Evolutionary conservation across 2,329 filamentous ascomycete species (phyloP), one percentile per base, ranked within the genome.

Genomic region (Emmonsiellopsis sp.): DNA sequence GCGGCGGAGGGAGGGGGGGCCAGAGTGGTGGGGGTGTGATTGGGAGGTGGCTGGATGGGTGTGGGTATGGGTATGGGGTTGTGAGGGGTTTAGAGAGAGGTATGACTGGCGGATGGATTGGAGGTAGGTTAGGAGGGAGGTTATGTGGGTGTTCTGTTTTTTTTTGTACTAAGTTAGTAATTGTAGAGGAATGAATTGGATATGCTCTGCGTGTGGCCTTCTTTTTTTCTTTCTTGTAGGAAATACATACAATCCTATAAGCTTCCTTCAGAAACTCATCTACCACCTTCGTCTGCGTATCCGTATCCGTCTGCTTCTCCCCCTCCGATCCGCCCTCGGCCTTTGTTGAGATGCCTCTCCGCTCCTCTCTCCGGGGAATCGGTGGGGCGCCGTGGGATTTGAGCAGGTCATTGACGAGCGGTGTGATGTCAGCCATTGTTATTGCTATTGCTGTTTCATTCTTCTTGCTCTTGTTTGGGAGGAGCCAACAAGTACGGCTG

Each of bases 201-300:
- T 2, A 31, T n/a, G 7, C 20, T 44, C 30, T 9, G 31, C n/a
- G 15, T 45, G 32, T 11, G n/a, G 11, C 15, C 9, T 6, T 26
- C 9, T 8, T 30, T 26, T 38, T 32, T 26, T 37, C 11, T 6
- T 26, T 20, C 9, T 35, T 26, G 11, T 37, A 59, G 61, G 58
- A 44, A 44, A 26, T 50, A 70, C 79, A 64, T 75, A 94, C 91
- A 70, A 97, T 96, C 67, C 86, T 83, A 72, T 95, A 93, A 51
- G 93, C 93, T 72, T 97, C 92, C 66, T 92, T 90, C 35, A 97
- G 76, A 67, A 97, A 98, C 63, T 87, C 86, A 67, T 96, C 88
- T 50, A 93, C 79, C 2, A 65, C 67, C 54, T 68, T 60, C 31
- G 64, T 62, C 30, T 61, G 59, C 15, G 62, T 26, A 26, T 26